Conservation (phyloP, 1,284 basidiomycete species). For the Fomes fomentarius region DNA sequence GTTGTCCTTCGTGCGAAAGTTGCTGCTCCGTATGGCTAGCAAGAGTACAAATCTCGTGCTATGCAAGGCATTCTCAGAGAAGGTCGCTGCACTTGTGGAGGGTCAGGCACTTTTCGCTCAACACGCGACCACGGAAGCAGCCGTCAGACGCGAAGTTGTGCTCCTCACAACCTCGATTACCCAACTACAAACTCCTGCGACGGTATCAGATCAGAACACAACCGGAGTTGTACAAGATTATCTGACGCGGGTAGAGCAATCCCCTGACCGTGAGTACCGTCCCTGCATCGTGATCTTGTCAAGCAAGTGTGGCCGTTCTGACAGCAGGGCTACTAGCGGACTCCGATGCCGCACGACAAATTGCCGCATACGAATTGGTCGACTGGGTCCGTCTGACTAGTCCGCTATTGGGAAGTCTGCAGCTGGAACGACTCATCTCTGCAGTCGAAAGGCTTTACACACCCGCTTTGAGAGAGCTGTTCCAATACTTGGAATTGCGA, state of each 20-base stretch:
- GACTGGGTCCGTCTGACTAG: slow-evolving; percentile 60
- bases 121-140: slow-evolving; percentile 43
- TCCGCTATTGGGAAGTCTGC: slow-evolving; percentile 34
- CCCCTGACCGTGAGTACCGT: slow-evolving; percentile 43
- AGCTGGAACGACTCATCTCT: slow-evolving; percentile 44
- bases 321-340: slow-evolving; percentile 39
- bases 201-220: not conserved
- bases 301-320: no score
- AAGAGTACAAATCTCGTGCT: slow-evolving; percentile 50
- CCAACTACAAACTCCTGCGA: slow-evolving; percentile 27
- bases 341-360: slow-evolving; percentile 34
- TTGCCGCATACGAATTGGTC: slow-evolving; percentile 55
- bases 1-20: slow-evolving; percentile 61
- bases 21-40: slow-evolving; percentile 59
- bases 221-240: slow-evolving; percentile 39
- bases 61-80: slow-evolving; percentile 40
- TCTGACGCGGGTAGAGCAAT: slow-evolving; percentile 44
- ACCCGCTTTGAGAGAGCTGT: slow-evolving; percentile 46
- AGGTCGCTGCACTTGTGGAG: slow-evolving; percentile 39
- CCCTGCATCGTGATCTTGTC: no score
- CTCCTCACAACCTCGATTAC: slow-evolving; percentile 40
- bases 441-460: slow-evolving; percentile 45
- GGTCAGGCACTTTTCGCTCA: slow-evolving; percentile 32
- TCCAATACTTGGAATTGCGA: slow-evolving; percentile 46
- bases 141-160: slow-evolving; percentile 50